Percentiles rank a stretch among this genome's conserved stretches.
Conservation (phyloP, 23 red algal species). For the Porphyridium purpureum region DNA sequence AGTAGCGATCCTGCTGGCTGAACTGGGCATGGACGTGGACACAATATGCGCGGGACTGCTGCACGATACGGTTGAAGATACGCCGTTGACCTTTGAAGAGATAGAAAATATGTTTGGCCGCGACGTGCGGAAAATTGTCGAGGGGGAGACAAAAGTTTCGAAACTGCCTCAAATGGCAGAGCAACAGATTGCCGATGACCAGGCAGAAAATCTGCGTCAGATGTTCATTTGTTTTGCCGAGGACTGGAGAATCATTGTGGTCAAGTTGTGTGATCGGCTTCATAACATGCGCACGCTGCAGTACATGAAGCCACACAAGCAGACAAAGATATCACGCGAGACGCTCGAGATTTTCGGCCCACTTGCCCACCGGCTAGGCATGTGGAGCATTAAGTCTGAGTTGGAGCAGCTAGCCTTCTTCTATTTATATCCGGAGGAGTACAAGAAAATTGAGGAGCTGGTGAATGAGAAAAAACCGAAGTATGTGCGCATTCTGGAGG, state of each 20-base stretch:
- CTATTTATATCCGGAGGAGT: constrained; percentile 17
- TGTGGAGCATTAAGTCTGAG: constrained; percentile 12
- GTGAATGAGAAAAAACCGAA: constrained; percentile 5
- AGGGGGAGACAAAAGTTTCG: constrained; percentile 25
- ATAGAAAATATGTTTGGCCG: constrained; percentile 12
- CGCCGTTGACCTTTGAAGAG: constrained; percentile 8
- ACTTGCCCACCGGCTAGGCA: constrained; percentile 13
- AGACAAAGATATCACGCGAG: constrained; percentile 12
- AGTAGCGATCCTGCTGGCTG: constrained; percentile 9
- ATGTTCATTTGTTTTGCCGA: constrained; percentile 26
- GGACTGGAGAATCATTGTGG: constrained; percentile 17
- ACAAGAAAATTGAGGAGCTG: constrained; percentile 2
- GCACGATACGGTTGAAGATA: constrained; percentile 27
- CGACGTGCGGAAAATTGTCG: constrained; percentile 19
- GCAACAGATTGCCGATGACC: constrained; percentile 2
- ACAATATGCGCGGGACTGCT: constrained; percentile 18
- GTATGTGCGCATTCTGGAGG: constrained; percentile 4
- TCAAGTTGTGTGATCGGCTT: constrained; percentile 16
- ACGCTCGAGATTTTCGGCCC: constrained; percentile 24
- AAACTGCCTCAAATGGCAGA: constrained; percentile 10
- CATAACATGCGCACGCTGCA: constrained; percentile 34
- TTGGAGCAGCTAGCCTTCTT: constrained; percentile 9
- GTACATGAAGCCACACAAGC: constrained; percentile 7
- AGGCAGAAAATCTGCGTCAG: constrained; percentile 18
- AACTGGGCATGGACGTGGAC: constrained; percentile 20